Conservation (phyloP, 1,284 basidiomycete species). For the Ceratobasidium sp. region DNA sequence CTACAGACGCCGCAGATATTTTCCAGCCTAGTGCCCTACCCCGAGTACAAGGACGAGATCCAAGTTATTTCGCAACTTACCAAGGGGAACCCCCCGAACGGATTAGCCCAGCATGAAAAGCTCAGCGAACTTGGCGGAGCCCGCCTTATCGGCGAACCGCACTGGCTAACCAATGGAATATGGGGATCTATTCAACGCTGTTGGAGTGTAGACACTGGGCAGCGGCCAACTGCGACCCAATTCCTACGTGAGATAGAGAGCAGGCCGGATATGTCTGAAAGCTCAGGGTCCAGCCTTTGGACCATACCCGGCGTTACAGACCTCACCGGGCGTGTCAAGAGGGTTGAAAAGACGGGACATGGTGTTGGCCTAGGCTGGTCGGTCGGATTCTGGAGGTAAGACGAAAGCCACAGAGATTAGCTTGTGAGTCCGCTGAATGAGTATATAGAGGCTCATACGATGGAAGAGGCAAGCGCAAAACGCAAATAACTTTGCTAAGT, state of each 20-base stretch:
- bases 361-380: background rate
- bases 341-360: background rate
- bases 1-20: background rate
- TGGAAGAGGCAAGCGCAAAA: background rate
- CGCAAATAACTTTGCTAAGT: background rate
- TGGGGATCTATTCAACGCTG: background rate
- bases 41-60: background rate
- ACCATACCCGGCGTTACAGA: background rate
- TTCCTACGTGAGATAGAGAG: background rate
- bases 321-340: constrained; percentile 3
- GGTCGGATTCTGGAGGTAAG: constrained; percentile 11
- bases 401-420: background rate
- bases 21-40: constrained; percentile 6
- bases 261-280: background rate
- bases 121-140: background rate
- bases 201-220: background rate
- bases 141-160: background rate
- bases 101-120: background rate
- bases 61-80: background rate
- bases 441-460: background rate
- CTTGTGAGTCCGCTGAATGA: background rate
- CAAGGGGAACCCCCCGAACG: constrained; percentile 6
- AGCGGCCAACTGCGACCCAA: background rate
- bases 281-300: background rate
- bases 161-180: constrained; percentile 12